Evolutionary conservation across 2,329 filamentous ascomycete genomes (phyloP), one percentile per base, ranked within the genome.

Genomic region (Mycocentrospora acerina): DNA sequence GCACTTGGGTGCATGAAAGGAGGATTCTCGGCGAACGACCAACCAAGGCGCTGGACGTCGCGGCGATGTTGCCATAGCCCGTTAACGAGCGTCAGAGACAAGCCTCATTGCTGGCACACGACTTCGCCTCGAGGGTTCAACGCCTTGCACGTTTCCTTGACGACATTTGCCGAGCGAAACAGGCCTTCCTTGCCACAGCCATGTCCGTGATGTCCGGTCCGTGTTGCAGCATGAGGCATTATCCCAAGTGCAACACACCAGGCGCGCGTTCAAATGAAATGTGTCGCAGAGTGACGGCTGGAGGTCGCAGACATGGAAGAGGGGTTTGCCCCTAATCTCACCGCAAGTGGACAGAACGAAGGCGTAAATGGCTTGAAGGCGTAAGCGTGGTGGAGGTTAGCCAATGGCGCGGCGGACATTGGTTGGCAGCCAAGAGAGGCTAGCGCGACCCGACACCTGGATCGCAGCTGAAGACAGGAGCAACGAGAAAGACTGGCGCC

Each of bases 181-280:
- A 45, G 47, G 40, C 44, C 44, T 40, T 46, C 42, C 44, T 43
- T 53, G 36, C 27, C 35, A 36, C 29, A 19, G 36, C 42, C 37
- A 41, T 51, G 46, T 57, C 51, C 53, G 49, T 57, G 49, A 52
- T 53, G 34, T 36, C 27, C 33, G 26, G 37, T 22, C 17, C 42
- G 38, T 40, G 33, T 29, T 18, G 34, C 24, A 37, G 37, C 19
- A 38, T 53, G 51, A 40, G 49, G 39, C 27, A 51, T 51, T 48
- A 48, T 30, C 27, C 31, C 36, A 40, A 32, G 35, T 35, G 37
- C 33, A 32, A 37, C 41, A 40, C 40, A 41, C 46, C 40, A 45
- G 32, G 50, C 55, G 48, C 41, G 40, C 38, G 40, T 45, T 47
- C 53, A 57, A 40, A 59, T 52, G 40, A 48, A 45, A 22, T 35